Evolutionary conservation across 805 yeast species (phyloP).

Genomic region (Blastobotrys parvus): DNA sequence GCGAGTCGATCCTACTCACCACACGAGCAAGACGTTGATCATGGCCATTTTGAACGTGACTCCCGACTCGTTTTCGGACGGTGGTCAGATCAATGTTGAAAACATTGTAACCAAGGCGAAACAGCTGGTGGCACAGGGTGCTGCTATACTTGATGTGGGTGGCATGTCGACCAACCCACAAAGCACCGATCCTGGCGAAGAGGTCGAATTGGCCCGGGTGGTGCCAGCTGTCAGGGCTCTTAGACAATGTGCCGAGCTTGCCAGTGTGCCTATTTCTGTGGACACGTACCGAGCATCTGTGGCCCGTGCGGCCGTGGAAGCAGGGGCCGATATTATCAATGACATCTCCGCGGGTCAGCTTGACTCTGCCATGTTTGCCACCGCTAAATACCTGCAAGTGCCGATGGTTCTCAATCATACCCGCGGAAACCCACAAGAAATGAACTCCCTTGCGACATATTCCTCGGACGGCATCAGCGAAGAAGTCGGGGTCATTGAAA

Average conservation of each 20-base stretch:
- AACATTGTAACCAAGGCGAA: constrained; percentile 40
- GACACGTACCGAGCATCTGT: constrained; percentile 80
- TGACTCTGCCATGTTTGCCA: constrained; percentile 58
- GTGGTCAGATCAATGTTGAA: constrained; percentile 43
- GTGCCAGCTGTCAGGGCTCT: constrained; percentile 60
- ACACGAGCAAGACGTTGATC: constrained; percentile 46
- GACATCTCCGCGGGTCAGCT: constrained; percentile 78
- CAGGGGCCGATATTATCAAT: constrained; percentile 87
- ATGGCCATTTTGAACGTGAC: constrained; percentile 91
- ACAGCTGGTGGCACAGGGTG: constrained; percentile 48
- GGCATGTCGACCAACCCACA: constrained; percentile 94
- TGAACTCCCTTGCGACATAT: constrained; percentile 56
- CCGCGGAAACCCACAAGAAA: constrained; percentile 71
- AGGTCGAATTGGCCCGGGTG: constrained; percentile 66
- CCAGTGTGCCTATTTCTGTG: constrained; percentile 55
- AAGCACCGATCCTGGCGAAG: constrained; percentile 47
- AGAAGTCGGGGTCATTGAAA: constrained; percentile 36
- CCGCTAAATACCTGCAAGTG: constrained; percentile 55
- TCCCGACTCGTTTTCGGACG: constrained; percentile 95
- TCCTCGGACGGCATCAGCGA: constrained; percentile 20
- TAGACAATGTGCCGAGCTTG: constrained; percentile 34
- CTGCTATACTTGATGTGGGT: constrained; percentile 82
- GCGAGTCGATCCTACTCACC: constrained; percentile 38
- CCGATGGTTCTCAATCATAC: constrained; percentile 80
- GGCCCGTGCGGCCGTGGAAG: constrained; percentile 56